Percentiles rank a stretch among this genome's conserved stretches.
These are phyloP conservation scores for Penicillium sp. DNA, from an alignment of 2,329 filamentous ascomycete species.

Conservation along the genomic window DNA sequence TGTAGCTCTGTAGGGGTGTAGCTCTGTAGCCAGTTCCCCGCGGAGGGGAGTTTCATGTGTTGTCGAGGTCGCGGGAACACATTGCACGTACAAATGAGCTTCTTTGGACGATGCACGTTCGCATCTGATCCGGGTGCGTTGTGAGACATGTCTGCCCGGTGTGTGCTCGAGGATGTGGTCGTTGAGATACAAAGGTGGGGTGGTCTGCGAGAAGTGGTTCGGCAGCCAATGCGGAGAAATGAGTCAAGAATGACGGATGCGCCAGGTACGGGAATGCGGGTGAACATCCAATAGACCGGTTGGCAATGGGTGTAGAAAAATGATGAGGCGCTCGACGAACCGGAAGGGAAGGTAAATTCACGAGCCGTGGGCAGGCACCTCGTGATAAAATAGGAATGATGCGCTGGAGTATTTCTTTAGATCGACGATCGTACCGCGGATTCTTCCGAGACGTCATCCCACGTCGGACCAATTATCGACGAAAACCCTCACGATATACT, in stretches of 20 bases:
- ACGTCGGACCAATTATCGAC: neutral
- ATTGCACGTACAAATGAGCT: conserved; percentile 41
- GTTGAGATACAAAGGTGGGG: conserved; percentile 15
- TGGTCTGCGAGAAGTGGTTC: conserved; percentile 1
- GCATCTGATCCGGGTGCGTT: conserved; percentile 12
- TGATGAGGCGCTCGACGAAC: neutral
- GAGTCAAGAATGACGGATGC: conserved; percentile 6
- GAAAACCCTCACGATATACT: neutral
- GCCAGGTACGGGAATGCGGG: neutral
- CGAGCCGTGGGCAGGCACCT: neutral
- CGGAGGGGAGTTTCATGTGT: neutral
- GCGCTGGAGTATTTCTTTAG: neutral
- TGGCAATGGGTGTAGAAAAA: no score
- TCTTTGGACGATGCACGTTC: conserved; percentile 37
- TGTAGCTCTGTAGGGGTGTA: neutral
- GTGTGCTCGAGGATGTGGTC: neutral
- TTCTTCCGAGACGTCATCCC: conserved; percentile 1
- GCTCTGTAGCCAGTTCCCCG: conserved; percentile 4
- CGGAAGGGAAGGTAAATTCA: neutral
- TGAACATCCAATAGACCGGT: conserved; percentile 4
- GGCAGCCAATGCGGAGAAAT: conserved; percentile 15
- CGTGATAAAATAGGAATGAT: neutral
- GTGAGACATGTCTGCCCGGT: conserved; percentile 12
- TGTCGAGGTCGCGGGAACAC: neutral
- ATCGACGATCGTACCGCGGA: neutral